These are phyloP conservation scores for Favolaschia claudopus DNA, from an alignment of 768 basidiomycete genomes.

Conservation along the genomic window DNA sequence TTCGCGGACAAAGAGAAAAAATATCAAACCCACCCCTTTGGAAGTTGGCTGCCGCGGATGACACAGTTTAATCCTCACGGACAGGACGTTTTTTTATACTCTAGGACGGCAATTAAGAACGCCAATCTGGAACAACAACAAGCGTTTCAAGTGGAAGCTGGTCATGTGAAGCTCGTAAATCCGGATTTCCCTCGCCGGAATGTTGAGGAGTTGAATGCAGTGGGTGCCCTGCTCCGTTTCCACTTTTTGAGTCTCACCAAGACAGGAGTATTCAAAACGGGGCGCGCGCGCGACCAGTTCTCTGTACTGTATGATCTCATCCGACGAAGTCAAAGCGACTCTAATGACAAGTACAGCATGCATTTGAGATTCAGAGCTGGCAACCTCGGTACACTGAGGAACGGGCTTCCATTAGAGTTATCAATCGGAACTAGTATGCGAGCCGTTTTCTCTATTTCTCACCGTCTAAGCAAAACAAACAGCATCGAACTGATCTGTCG, in stretches of 20 bases:
- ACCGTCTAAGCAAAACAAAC: not conserved
- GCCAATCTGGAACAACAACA: not conserved
- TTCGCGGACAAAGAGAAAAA: not conserved
- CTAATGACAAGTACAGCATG: not conserved
- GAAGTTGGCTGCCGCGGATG: not conserved
- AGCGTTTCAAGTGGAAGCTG: not conserved
- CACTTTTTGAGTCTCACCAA: too few relatives aligned
- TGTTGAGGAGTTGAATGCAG: not conserved
- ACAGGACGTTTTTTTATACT: not conserved
- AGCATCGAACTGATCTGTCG: not conserved
- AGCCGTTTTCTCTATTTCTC: not conserved
- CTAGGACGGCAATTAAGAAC: not conserved
- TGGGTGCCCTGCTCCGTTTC: too few relatives aligned
- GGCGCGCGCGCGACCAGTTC: not conserved
- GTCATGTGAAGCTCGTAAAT: not conserved
- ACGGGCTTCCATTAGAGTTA: not conserved
- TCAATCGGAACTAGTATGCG: constrained; percentile 1
- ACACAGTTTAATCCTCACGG: not conserved
- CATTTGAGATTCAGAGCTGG: not conserved
- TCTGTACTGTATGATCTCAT: not conserved
- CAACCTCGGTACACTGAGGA: not conserved
- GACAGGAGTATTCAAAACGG: too few relatives aligned
- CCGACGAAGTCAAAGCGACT: not conserved
- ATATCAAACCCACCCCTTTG: not conserved
- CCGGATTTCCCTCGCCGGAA: not conserved